These are phyloP conservation scores for Lepiota subincarnata DNA, from an alignment of 768 basidiomycete species.

Conservation along the genomic window DNA sequence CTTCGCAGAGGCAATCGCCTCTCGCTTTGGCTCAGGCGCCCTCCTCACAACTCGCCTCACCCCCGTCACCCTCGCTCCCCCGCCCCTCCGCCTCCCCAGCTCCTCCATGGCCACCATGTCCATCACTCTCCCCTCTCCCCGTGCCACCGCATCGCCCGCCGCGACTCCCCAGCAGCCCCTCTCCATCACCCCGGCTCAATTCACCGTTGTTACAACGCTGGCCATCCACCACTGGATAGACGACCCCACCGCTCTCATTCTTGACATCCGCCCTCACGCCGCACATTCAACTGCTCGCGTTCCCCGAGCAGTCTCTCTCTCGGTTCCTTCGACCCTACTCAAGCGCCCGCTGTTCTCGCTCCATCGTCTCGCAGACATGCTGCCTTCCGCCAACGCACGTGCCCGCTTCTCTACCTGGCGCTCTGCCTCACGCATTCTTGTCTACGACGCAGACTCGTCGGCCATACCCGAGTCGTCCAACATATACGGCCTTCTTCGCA, in stretches of 20 bases:
- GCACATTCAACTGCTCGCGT: constrained; percentile 66
- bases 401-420: constrained; percentile 58
- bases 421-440: constrained; percentile 59
- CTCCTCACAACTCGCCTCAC: constrained; percentile 31
- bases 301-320: constrained; percentile 71
- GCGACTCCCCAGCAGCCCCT: constrained; percentile 6
- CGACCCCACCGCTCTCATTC: constrained; percentile 50
- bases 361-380: constrained; percentile 71
- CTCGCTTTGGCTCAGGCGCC: constrained; percentile 35
- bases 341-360: constrained; percentile 87
- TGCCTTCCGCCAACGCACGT: constrained; percentile 59
- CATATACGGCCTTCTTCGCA: constrained; percentile 68
- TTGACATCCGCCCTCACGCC: constrained; percentile 88
- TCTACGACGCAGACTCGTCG: constrained; percentile 80
- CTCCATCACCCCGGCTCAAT: constrained; percentile 14
- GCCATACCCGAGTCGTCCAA: constrained; percentile 60
- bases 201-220: constrained; percentile 23
- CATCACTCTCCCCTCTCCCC: constrained; percentile 9
- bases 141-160: constrained; percentile 4
- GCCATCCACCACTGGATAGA: constrained; percentile 28
- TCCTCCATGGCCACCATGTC: constrained; percentile 21
- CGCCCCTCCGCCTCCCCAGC: constrained; percentile 18
- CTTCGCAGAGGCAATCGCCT: constrained; percentile 54
- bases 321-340: constrained; percentile 91
- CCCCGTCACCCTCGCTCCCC: constrained; percentile 12